Evolutionary conservation across 2,329 filamentous ascomycete species (phyloP).

Genomic region (Chaetomiaceae sp.): DNA sequence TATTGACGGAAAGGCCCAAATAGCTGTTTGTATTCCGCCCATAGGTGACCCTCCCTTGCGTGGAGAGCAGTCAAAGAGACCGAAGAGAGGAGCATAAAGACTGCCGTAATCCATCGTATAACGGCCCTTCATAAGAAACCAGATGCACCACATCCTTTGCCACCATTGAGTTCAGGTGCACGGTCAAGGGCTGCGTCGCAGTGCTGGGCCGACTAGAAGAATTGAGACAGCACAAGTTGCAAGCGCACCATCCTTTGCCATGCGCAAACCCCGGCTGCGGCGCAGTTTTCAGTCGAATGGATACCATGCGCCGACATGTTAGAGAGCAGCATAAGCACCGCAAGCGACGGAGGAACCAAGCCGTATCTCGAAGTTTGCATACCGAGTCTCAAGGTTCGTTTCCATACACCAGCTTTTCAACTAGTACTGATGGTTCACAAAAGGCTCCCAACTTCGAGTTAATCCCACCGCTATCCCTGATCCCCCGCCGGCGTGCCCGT

Average conservation of each 20-base stretch:
- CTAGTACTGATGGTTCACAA: not conserved
- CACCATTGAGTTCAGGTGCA: not conserved
- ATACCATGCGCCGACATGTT: no score
- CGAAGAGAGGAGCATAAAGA: not conserved
- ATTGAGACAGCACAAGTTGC: not conserved
- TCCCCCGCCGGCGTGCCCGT: not conserved
- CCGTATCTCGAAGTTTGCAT: no score
- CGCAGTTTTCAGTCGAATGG: no score
- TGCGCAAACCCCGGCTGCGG: not conserved
- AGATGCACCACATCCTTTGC: not conserved
- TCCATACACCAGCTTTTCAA: no score
- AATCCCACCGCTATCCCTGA: not conserved
- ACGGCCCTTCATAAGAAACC: not conserved
- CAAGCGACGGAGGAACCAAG: no score
- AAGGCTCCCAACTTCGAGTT: not conserved
- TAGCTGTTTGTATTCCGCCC: not conserved
- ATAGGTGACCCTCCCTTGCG: not conserved
- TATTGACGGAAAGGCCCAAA: not conserved
- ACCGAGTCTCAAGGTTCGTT: no score
- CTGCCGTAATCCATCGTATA: not conserved
- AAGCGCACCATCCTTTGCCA: not conserved
- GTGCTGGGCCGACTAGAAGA: not conserved
- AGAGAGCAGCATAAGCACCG: no score
- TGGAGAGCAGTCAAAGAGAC: not conserved
- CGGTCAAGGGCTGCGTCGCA: not conserved